phyloP scores from a whole-genome alignment of 164 flowering plant species.

The Paratinospora sagittata region DNA sequence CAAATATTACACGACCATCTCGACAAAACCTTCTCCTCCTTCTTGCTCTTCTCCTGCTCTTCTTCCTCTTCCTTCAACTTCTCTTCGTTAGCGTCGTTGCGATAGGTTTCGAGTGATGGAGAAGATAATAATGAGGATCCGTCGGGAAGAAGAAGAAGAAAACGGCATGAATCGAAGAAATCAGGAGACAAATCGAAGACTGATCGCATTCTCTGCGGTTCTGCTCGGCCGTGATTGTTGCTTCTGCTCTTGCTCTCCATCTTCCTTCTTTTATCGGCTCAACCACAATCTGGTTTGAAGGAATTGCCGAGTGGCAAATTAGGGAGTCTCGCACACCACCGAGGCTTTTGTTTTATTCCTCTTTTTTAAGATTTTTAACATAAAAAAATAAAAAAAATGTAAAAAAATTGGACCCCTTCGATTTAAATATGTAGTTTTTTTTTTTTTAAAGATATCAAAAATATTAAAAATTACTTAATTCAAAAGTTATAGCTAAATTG shows the following conservation, averaged over 20 bases:
- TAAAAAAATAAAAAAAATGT: too few relatives aligned
- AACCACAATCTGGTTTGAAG: too few relatives aligned
- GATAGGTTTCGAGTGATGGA: neutral
- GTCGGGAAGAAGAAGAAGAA: constrained; percentile 41
- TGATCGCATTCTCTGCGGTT: constrained; percentile 40
- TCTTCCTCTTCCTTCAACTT: constrained; percentile 5
- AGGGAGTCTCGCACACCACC: too few relatives aligned
- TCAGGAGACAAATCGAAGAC: constrained; percentile 51
- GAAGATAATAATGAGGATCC: constrained; percentile 6
- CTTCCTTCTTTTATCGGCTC: too few relatives aligned
- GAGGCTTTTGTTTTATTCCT: too few relatives aligned
- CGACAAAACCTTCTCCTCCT: constrained; percentile 5
- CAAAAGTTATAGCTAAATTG: too few relatives aligned
- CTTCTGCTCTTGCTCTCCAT: constrained; percentile 16
- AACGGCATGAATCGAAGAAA: constrained; percentile 59
- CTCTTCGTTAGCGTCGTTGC: neutral
- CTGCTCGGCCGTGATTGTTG: constrained; percentile 9
- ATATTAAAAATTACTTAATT: too few relatives aligned
- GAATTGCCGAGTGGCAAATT: too few relatives aligned
- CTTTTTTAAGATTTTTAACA: too few relatives aligned
- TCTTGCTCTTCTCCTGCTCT: constrained; percentile 10
- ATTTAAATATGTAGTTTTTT: too few relatives aligned
- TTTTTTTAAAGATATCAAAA: too few relatives aligned
- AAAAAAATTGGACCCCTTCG: too few relatives aligned
- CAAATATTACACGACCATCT: constrained; percentile 85